Evolutionary conservation across 2,329 filamentous ascomycete species (phyloP).

Genomic region (Colletotrichum plurivorum): DNA sequence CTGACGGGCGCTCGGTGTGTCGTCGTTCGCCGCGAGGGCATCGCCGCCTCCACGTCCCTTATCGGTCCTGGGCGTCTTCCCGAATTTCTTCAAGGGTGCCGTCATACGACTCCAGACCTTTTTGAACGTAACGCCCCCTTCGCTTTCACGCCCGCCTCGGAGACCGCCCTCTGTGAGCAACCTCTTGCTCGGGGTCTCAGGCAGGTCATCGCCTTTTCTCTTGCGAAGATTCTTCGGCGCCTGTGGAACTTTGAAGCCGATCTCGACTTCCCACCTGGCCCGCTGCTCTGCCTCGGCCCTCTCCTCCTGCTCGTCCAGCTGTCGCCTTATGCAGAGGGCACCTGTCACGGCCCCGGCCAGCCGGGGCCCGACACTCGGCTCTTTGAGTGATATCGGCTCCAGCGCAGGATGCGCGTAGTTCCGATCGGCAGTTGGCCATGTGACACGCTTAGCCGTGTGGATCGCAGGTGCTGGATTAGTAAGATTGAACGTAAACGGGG

Average conservation of each 20-base stretch:
- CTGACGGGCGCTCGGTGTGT: background rate
- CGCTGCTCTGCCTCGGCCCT: background rate
- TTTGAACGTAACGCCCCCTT: background rate
- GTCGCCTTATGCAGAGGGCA: constrained; percentile 5
- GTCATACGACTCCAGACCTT: background rate
- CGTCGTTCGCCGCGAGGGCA: background rate
- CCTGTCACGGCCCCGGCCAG: constrained; percentile 10
- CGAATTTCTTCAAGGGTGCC: too few species aligned
- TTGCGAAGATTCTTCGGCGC: constrained; percentile 1
- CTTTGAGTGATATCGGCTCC: constrained; percentile 9
- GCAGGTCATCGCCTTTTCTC: constrained; percentile 10
- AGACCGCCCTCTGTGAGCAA: background rate
- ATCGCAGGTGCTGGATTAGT: too few species aligned
- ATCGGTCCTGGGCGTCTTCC: too few species aligned
- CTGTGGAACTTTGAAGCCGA: background rate
- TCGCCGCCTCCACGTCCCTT: background rate
- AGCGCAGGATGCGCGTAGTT: constrained; percentile 11
- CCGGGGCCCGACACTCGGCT: background rate
- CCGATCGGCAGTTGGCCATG: constrained; percentile 21
- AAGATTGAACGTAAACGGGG: background rate
- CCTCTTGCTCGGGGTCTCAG: constrained; percentile 3
- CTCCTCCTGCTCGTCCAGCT: constrained; percentile 19
- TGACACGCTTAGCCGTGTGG: background rate
- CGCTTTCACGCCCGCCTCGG: constrained; percentile 2
- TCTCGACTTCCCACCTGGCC: background rate